Evolutionary conservation across 2,329 filamentous ascomycete genomes (phyloP), one percentile per base, ranked within the genome.

Genomic region (Colletotrichum sp.): DNA sequence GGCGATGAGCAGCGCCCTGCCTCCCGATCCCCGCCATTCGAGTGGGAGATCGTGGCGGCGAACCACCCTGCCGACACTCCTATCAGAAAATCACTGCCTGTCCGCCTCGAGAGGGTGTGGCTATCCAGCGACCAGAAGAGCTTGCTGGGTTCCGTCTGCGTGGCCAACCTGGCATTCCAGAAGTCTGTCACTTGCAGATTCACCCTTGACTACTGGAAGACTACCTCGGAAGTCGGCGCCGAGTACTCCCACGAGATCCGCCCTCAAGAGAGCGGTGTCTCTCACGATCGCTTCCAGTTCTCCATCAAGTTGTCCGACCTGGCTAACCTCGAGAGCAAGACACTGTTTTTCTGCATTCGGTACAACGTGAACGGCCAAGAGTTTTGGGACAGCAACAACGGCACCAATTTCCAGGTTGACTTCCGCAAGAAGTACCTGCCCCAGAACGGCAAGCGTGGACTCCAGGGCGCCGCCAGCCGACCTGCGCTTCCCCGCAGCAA

Each of bases 121-220:
- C 87, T 99, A 63, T 98, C 97, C 1, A 88, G 90, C 3, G 96
- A 99, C 84, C 96, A 98, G 82, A 96, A 96, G 86, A 95, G 91
- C 2, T 87, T 99, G 78, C 90, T 98, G 67, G 97, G 97, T 15
- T 94, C 93, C 21, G 91, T 98, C 69, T 94, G 93, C 9, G 96
- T 98, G 26, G 93, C 94, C 82, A 99, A 99, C 85, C 86, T 99
- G 59, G 92, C 96, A 0, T 99, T 98, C 86, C 91, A 96, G 70
- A 99, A 99, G 86, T 85, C 89, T 8, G 95, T 99, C 70, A 92
- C 94, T n/a, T 96, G 95, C 84, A 93, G 97, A 67, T 99, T 99
- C 85, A 99, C 97, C 0, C 90, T 98, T 63, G 97, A 99, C 84
- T 97, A 98, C 86, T 99, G 97, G 97, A 98, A 98, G 89, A 99